Evolutionary conservation across 495 filamentous ascomycete species (phyloP).

Genomic region (Acidiella bohemica): DNA sequence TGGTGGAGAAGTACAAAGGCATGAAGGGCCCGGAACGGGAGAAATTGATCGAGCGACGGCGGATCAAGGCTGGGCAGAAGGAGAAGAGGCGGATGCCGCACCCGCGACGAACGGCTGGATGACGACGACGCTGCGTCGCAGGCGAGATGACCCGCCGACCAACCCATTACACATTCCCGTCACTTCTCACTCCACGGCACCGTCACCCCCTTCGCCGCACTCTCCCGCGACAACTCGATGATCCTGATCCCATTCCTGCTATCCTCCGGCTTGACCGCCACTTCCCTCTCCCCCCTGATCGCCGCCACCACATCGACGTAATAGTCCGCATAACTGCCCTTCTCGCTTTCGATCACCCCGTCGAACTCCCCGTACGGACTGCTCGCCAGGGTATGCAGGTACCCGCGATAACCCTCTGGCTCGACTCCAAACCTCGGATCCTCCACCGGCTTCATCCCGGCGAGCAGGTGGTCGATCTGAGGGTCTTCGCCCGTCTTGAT

Average conservation of each 20-base stretch:
- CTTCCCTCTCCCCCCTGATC: conserved; percentile 5
- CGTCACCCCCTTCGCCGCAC: conserved; percentile 6
- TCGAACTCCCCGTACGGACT: neutral
- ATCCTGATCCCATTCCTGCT: conserved; percentile 4
- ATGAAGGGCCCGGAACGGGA: conserved; percentile 74
- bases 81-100: conserved; percentile 68
- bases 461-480: conserved; percentile 68
- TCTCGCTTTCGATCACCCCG: neutral
- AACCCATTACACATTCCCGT: too few relatives aligned
- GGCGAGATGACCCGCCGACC: too few relatives aligned
- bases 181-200: conserved; percentile 6
- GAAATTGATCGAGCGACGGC: conserved; percentile 60
- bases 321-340: conserved; percentile 7
- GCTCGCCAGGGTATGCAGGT: neutral
- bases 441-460: conserved; percentile 48
- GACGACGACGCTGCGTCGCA: too few relatives aligned
- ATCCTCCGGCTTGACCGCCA: conserved; percentile 10
- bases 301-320: conserved; percentile 7
- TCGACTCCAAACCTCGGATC: conserved; percentile 59
- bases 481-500: conserved; percentile 40
- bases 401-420: conserved; percentile 30
- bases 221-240: conserved; percentile 12
- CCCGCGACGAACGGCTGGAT: neutral
- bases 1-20: conserved; percentile 62
- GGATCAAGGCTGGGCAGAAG: conserved; percentile 70